Evolutionary conservation across 805 yeast genomes (phyloP).

Genomic region (Zygosaccharomyces bisporus): DNA sequence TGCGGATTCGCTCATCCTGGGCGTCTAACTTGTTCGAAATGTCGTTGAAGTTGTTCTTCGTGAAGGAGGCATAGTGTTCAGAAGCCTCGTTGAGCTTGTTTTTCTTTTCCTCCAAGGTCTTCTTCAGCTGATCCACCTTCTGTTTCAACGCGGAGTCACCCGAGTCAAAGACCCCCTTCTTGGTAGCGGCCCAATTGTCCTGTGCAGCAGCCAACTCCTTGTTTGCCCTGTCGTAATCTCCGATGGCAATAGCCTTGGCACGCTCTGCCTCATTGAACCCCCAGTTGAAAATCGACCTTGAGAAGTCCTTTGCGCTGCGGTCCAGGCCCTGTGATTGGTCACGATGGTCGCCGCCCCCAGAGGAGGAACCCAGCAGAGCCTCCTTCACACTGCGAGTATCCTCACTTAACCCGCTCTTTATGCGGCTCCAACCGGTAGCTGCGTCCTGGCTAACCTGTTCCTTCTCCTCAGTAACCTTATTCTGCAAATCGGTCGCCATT

Average conservation of each 20-base stretch:
- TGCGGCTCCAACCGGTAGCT: constrained; percentile 15
- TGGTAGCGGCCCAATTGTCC: constrained; percentile 15
- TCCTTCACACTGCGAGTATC: constrained; percentile 16
- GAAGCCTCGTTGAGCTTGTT: constrained; percentile 23
- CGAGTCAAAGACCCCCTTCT: constrained; percentile 21
- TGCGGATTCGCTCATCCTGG: constrained; percentile 23
- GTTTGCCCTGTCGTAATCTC: constrained; percentile 30
- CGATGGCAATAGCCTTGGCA: constrained; percentile 30
- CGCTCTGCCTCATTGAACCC: constrained; percentile 32
- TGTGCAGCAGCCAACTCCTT: constrained; percentile 25
- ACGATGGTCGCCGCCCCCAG: constrained; percentile 2
- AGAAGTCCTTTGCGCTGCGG: constrained; percentile 17
- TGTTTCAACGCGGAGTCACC: constrained; percentile 19
- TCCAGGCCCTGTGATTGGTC: constrained; percentile 9
- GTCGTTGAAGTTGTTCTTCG: constrained; percentile 27
- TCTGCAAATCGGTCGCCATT: constrained; percentile 10
- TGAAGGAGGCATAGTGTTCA: constrained; percentile 18
- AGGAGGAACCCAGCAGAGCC: constrained; percentile 14
- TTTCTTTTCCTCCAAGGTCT: constrained; percentile 19
- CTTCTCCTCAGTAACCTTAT: constrained; percentile 5
- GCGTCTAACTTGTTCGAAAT: constrained; percentile 26
- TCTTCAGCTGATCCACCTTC: constrained; percentile 19
- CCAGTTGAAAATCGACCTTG: constrained; percentile 29
- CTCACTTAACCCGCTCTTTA: constrained; percentile 15
- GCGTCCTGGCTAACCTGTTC: constrained; percentile 10